Evolutionary conservation across 1,139 yeast species (phyloP).

Genomic region (Blastobotrys arbuscula): DNA sequence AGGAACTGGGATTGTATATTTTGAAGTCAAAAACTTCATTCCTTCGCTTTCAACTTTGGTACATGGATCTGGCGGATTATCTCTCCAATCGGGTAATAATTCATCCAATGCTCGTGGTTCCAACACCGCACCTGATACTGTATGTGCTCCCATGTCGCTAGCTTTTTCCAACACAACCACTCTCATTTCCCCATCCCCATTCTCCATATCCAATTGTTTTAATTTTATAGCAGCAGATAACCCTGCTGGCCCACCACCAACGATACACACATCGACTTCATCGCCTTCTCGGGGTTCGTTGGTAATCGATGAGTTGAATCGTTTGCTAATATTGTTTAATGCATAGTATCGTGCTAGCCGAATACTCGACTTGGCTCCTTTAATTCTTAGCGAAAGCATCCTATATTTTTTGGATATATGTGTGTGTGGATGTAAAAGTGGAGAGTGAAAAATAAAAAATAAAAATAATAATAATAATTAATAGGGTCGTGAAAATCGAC

Average conservation of each 20-base stretch:
- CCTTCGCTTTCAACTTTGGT: conserved; percentile 71
- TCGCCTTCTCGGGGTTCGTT: conserved; percentile 69
- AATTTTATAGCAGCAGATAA: conserved; percentile 85
- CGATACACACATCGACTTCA: conserved; percentile 86
- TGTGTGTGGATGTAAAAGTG: background rate
- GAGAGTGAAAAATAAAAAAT: background rate
- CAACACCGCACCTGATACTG: conserved; percentile 86
- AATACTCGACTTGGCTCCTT: background rate
- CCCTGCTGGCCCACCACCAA: conserved; percentile 98
- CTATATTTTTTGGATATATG: background rate
- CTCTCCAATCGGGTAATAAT: conserved; percentile 64
- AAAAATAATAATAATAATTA: background rate
- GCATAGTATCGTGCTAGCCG: background rate
- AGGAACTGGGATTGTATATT: conserved; percentile 62
- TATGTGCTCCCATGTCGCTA: conserved; percentile 84
- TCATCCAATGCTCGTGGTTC: conserved; percentile 87
- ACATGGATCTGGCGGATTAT: conserved; percentile 58
- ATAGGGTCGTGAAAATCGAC: background rate
- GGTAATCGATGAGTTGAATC: conserved; percentile 1
- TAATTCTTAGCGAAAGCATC: background rate
- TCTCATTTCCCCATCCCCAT: conserved; percentile 63
- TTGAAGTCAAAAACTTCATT: conserved; percentile 62
- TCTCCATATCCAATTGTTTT: conserved; percentile 73
- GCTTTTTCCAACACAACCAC: conserved; percentile 91
- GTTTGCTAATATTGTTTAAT: background rate